Percentiles rank a stretch among this genome's conserved stretches.
phyloP scores from a whole-genome alignment of 1,139 yeast genomes.

The Komagataea norvegica region DNA sequence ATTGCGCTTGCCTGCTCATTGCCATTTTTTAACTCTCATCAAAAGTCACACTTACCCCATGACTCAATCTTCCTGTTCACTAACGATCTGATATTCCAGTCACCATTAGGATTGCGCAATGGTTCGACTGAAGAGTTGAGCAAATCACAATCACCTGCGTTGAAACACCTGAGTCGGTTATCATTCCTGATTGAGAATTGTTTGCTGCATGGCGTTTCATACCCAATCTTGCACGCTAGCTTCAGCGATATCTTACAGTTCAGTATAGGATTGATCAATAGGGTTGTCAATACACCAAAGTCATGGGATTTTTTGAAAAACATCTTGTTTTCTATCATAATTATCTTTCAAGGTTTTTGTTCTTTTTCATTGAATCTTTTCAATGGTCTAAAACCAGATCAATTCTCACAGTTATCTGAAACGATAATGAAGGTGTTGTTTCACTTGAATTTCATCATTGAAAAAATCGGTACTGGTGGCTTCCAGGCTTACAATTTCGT shows the following conservation, averaged over 20 bases:
- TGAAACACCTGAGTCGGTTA: conserved; percentile 47
- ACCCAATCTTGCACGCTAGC: conserved; percentile 24
- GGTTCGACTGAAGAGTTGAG: conserved; percentile 8
- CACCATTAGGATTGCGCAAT: conserved; percentile 27
- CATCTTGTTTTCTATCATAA: conserved; percentile 45
- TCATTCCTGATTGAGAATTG: conserved; percentile 43
- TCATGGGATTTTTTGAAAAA: conserved; percentile 36
- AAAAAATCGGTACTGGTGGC: conserved; percentile 64
- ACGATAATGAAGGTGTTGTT: conserved; percentile 45
- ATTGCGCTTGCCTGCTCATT: conserved; percentile 22
- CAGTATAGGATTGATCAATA: conserved; percentile 12
- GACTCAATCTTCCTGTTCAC: conserved; percentile 20
- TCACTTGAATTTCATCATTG: conserved; percentile 49
- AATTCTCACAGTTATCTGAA: conserved; percentile 30
- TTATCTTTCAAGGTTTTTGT: conserved; percentile 54
- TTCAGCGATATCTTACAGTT: conserved; percentile 27
- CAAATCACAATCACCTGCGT: conserved; percentile 33
- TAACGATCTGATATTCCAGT: conserved; percentile 25
- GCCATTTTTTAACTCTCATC: conserved; percentile 14
- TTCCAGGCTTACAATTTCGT: conserved; percentile 67
- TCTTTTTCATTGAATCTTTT: conserved; percentile 33
- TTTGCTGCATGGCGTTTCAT: conserved; percentile 18
- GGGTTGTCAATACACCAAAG: conserved; percentile 9
- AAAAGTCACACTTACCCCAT: conserved; percentile 21
- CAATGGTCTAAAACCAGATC: conserved; percentile 16